Evolutionary conservation across 495 filamentous ascomycete species (phyloP).

Genomic region (Trichodelitschia bisporula): DNA sequence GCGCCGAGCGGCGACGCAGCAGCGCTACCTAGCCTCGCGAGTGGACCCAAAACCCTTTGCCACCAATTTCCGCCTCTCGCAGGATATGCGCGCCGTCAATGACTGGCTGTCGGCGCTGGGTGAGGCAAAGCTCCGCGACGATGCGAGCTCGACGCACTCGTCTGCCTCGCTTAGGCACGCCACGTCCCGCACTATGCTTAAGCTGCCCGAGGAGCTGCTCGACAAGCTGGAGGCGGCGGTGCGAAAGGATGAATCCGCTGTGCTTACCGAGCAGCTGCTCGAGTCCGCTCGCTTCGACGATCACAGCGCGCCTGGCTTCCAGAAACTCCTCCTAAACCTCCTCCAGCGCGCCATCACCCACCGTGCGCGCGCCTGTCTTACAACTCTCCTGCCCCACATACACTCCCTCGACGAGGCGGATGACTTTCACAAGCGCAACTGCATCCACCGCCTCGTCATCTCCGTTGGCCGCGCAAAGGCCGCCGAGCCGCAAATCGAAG

Average conservation of each 20-base stretch:
- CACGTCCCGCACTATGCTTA: slow-evolving; percentile 43
- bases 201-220: slow-evolving; percentile 35
- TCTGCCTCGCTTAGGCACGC: slow-evolving; percentile 44
- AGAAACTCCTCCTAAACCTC: slow-evolving; percentile 47
- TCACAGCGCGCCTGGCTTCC: slow-evolving; percentile 22
- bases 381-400: slow-evolving; percentile 38
- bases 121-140: slow-evolving; percentile 43
- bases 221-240: slow-evolving; percentile 58
- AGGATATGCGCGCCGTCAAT: slow-evolving; percentile 57
- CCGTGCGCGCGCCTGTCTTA: slow-evolving; percentile 39
- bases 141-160: slow-evolving; percentile 45
- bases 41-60: slow-evolving; percentile 71
- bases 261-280: slow-evolving; percentile 31
- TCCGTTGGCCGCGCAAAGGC: slow-evolving; percentile 61
- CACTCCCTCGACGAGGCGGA: slow-evolving; percentile 57
- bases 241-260: slow-evolving; percentile 40
- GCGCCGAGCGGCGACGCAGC: slow-evolving; percentile 37
- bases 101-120: slow-evolving; percentile 67
- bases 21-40: slow-evolving; percentile 62
- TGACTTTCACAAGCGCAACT: slow-evolving; percentile 84
- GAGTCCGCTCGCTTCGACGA: slow-evolving; percentile 27
- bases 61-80: slow-evolving; percentile 37
- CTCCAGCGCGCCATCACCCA: slow-evolving; percentile 64
- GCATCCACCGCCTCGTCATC: slow-evolving; percentile 76
- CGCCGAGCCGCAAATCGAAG: slow-evolving; percentile 18